A percentile compares a stretch with the other conserved stretches of the same genome.
phyloP scores from a whole-genome alignment of 2,329 filamentous ascomycete genomes.

The Aspergillus tamarii region DNA sequence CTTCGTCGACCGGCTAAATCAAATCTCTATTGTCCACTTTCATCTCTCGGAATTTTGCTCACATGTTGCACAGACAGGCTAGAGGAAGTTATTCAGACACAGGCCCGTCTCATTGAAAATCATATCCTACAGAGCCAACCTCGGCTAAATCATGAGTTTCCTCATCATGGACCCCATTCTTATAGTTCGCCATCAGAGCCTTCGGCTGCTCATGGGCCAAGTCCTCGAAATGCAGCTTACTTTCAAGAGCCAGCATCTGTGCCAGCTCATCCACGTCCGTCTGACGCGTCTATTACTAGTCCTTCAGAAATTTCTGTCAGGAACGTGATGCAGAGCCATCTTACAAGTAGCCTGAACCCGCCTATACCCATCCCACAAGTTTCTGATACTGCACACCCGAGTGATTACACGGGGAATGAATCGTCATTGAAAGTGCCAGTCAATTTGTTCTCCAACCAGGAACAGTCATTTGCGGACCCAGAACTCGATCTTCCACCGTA shows the following conservation, averaged over 20 bases:
- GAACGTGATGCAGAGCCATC: constrained; percentile 26
- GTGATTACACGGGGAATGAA: constrained; percentile 51
- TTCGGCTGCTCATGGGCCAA: constrained; percentile 58
- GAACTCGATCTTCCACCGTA: constrained; percentile 75
- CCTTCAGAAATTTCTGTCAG: constrained; percentile 39
- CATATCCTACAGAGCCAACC: constrained; percentile 50
- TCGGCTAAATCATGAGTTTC: constrained; percentile 31
- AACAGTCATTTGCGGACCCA: constrained; percentile 49
- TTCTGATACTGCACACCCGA: constrained; percentile 24
- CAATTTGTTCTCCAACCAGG: constrained; percentile 55
- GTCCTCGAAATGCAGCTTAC: constrained; percentile 62
- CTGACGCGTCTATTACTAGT: constrained; percentile 47
- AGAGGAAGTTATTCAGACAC: constrained; percentile 66
- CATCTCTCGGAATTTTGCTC: constrained; percentile 6
- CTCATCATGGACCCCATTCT: constrained; percentile 31
- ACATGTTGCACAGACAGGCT: constrained; percentile 57
- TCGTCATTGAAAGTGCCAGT: constrained; percentile 62
- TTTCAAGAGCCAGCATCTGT: constrained; percentile 62
- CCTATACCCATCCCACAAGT: constrained; percentile 29
- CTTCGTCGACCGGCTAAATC: not conserved
- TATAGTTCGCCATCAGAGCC: constrained; percentile 53
- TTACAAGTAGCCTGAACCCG: constrained; percentile 27
- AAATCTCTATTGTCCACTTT: not conserved
- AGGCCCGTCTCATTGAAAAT: constrained; percentile 68
- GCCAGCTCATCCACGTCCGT: constrained; percentile 48